Conservation (phyloP, 2,329 filamentous ascomycete species). For the Arthrocladium fulminans region DNA sequence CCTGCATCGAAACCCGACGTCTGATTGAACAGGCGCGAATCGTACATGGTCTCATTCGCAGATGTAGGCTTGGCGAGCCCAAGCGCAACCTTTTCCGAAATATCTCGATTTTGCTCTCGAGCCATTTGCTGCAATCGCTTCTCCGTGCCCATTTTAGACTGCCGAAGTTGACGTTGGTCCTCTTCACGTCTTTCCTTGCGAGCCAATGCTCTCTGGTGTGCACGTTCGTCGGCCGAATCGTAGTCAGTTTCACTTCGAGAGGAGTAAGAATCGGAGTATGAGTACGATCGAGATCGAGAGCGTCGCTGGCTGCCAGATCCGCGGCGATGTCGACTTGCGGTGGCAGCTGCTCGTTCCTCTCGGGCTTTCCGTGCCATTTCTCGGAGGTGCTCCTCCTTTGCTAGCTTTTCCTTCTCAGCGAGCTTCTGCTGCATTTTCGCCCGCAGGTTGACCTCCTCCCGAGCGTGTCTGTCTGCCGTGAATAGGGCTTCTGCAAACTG, state of each 20-base stretch:
- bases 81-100: slow-evolving; percentile 91
- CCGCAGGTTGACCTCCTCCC: slow-evolving; percentile 89
- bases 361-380: slow-evolving; percentile 83
- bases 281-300: slow-evolving; percentile 26
- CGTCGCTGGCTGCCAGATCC: slow-evolving; percentile 38
- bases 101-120: slow-evolving; percentile 90
- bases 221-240: slow-evolving; percentile 49
- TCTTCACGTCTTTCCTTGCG: slow-evolving; percentile 71
- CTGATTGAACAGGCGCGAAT: slow-evolving; percentile 91
- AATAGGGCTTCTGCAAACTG: slow-evolving; percentile 91
- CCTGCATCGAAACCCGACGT: slow-evolving; percentile 81
- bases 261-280: slow-evolving; percentile 30
- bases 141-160: slow-evolving; percentile 93
- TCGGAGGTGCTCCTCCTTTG: slow-evolving; percentile 88
- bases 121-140: slow-evolving; percentile 86
- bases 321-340: slow-evolving; percentile 38
- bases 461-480: slow-evolving; percentile 86
- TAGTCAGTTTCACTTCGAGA: slow-evolving; percentile 16
- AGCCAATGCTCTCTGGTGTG: slow-evolving; percentile 66
- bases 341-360: slow-evolving; percentile 54
- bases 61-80: slow-evolving; percentile 92
- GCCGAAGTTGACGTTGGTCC: slow-evolving; percentile 78
- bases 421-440: slow-evolving; percentile 91
- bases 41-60: slow-evolving; percentile 89
- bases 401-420: slow-evolving; percentile 89